These are phyloP conservation scores for Ottelia alismoides DNA, from an alignment of 106 monocot species.

Conservation along the genomic window DNA sequence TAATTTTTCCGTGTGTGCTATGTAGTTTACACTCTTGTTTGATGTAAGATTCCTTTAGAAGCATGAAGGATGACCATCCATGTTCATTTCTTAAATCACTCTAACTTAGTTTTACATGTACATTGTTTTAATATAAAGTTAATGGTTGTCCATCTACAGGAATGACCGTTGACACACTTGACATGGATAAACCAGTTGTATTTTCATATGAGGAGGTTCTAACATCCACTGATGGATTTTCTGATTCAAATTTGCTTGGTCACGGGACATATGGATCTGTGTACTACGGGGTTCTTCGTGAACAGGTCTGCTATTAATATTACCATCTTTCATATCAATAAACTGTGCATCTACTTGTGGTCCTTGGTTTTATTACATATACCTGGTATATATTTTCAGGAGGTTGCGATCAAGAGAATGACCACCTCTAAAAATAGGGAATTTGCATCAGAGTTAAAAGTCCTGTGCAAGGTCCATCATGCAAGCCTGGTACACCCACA, in stretches of 20 bases:
- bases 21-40: not conserved
- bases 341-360: not conserved
- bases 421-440: constrained; percentile 93
- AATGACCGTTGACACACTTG: constrained; percentile 63
- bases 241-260: constrained; percentile 89
- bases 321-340: not conserved
- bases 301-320: constrained; percentile 59
- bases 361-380: not conserved
- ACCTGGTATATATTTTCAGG: constrained; percentile 23
- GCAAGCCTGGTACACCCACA: constrained; percentile 68
- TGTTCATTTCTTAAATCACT: not conserved
- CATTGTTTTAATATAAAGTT: not conserved
- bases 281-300: constrained; percentile 83
- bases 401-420: constrained; percentile 98
- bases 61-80: not conserved
- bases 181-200: constrained; percentile 83
- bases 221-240: constrained; percentile 63
- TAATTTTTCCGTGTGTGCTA: not conserved
- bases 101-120: not conserved
- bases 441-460: constrained; percentile 89
- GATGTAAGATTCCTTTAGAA: not conserved
- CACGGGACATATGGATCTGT: constrained; percentile 96
- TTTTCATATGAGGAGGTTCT: constrained; percentile 78
- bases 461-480: constrained; percentile 97
- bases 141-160: constrained; percentile 23